Evolutionary conservation across 192 early-diverging fungal genomes (phyloP), one percentile per base, ranked within the genome.

Genomic region (Coemansia sp.): DNA sequence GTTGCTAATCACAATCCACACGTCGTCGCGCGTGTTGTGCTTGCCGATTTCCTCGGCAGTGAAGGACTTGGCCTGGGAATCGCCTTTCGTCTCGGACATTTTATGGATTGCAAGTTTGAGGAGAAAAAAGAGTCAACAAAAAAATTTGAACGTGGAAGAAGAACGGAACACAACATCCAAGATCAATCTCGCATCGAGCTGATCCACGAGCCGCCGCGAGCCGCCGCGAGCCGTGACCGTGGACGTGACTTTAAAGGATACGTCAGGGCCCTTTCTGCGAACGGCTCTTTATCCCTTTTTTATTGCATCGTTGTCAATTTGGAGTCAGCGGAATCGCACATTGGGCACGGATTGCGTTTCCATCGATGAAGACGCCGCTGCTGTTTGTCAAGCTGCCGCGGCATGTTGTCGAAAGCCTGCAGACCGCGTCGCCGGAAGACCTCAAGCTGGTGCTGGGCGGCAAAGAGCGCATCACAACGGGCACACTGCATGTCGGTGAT

Each of bases 1-100:
- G 50, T 81, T 83, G 46, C 84, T 74, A 22, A 97, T 79, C 36
- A 84, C 65, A 70, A 93, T 80, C 83, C 91, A 97, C 51, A 90
- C 77, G 74, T 91, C 89, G 38, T 76, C 58, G 50, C 82, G 82
- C 50, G 72, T 83, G 70, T 73, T 82, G 79, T 94, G 92, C 31
- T 68, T 31, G 32, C 85, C 59, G 55, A 97, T 84, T 56, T 97
- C 80, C 17, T 73, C 84, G 29, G 70, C 55, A 23, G 87, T 83
- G 62, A 81, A 88, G 56, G 59, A 45, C 50, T 64, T 69, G 26
- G 9, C 28, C 26, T 21, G 6, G 22, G 23, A n/a, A 11, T 12
- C 26, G 4, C 14, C 8, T 26, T 27, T 45, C 38, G 32, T 12
- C 14, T 15, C n/a, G 38, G 82, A 80, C 83, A 84, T 84, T 55